Percentiles rank a stretch among this genome's conserved stretches.
phyloP scores from a whole-genome alignment of 1,139 yeast species.

The Suhomyces terraborum region DNA sequence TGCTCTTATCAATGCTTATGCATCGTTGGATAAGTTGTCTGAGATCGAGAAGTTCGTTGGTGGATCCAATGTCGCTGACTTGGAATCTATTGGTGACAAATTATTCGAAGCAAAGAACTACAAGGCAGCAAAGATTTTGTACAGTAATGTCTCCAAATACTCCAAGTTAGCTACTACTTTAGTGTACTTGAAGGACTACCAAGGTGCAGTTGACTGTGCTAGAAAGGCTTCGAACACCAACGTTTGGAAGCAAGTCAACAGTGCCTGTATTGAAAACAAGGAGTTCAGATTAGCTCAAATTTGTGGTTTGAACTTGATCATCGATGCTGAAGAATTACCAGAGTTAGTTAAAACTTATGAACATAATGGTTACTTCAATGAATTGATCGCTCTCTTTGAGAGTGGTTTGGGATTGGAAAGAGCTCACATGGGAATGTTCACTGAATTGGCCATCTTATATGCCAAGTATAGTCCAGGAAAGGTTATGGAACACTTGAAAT shows the following conservation, averaged over 20 bases:
- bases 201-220: conserved; percentile 97
- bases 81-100: conserved; percentile 90
- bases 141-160: conserved; percentile 85
- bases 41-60: conserved; percentile 86
- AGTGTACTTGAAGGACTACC: conserved; percentile 89
- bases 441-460: conserved; percentile 89
- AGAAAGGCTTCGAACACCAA: conserved; percentile 92
- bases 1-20: conserved; percentile 84
- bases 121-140: conserved; percentile 90
- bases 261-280: conserved; percentile 92
- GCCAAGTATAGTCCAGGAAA: conserved; percentile 88
- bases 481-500: conserved; percentile 94
- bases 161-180: conserved; percentile 94
- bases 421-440: conserved; percentile 99
- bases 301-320: conserved; percentile 95
- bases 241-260: conserved; percentile 97
- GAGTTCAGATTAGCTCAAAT: conserved; percentile 97
- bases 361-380: conserved; percentile 86
- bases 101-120: conserved; percentile 80
- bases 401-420: conserved; percentile 96
- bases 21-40: conserved; percentile 68
- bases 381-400: conserved; percentile 88
- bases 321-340: conserved; percentile 95
- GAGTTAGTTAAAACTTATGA: conserved; percentile 89
- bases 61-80: conserved; percentile 89